Evolutionary conservation across 192 early-diverging fungal genomes (phyloP).

Genomic region (Coemansia sp.): DNA sequence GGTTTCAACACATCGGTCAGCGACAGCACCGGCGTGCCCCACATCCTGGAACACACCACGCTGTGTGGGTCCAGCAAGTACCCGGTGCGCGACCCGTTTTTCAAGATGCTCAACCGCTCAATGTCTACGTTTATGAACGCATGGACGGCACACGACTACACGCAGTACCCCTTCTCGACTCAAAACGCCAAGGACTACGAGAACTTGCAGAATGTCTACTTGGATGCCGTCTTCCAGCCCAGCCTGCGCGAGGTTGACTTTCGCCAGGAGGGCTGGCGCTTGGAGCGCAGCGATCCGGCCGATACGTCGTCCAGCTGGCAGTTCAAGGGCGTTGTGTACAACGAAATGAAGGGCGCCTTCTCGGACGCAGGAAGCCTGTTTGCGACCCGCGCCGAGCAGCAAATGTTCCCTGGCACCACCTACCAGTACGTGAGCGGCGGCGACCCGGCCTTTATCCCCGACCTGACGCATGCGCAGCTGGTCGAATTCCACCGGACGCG

Average conservation of each 20-base stretch:
- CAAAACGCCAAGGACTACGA: slow-evolving; percentile 87
- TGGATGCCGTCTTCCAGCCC: slow-evolving; percentile 90
- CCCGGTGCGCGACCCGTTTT: slow-evolving; percentile 98
- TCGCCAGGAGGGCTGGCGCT: slow-evolving; percentile 92
- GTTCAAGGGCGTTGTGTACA: slow-evolving; percentile 97
- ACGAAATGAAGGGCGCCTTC: slow-evolving; percentile 96
- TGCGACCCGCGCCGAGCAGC: slow-evolving; percentile 73
- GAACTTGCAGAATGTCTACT: slow-evolving; percentile 88
- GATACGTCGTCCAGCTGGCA: slow-evolving; percentile 43
- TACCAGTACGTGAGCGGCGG: slow-evolving; percentile 88
- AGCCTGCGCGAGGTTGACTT: slow-evolving; percentile 83
- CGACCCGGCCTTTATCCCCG: slow-evolving; percentile 84
- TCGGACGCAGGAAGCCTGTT: slow-evolving; percentile 85
- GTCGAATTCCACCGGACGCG: slow-evolving; percentile 80
- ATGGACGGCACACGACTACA: slow-evolving; percentile 86
- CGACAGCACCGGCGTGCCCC: slow-evolving; percentile 87
- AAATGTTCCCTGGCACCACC: slow-evolving; percentile 82
- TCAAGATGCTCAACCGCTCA: slow-evolving; percentile 96
- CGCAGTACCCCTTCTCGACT: slow-evolving; percentile 93
- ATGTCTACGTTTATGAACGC: slow-evolving; percentile 99
- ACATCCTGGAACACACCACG: slow-evolving; percentile 96
- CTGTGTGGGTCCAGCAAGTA: slow-evolving; percentile 86
- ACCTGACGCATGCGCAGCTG: slow-evolving; percentile 84
- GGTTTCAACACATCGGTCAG: slow-evolving; percentile 84
- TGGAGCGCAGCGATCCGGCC: slow-evolving; percentile 77